phyloP scores from a whole-genome alignment of 108 stramenopile genomes.

The Skeletonema marinoi region DNA sequence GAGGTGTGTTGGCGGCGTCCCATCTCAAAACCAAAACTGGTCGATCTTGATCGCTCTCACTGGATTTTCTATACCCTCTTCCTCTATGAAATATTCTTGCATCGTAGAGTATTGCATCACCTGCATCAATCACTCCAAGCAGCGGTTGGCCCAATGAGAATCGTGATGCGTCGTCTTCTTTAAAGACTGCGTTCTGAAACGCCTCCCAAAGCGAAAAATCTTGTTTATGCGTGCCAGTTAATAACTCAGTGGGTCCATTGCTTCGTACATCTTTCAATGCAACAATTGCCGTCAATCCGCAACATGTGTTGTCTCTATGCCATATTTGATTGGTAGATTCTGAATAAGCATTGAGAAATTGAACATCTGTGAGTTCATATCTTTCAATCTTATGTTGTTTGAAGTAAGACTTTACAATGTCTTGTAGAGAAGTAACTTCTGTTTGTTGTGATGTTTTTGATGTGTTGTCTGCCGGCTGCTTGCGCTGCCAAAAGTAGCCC shows the following conservation, averaged over 20 bases:
- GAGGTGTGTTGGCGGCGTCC: conserved; percentile 35
- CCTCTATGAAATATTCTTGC: conserved; percentile 42
- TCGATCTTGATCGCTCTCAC: not conserved
- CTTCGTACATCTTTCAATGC: conserved; percentile 36
- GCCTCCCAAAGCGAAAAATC: conserved; percentile 23
- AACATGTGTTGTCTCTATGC: conserved; percentile 35
- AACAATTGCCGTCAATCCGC: conserved; percentile 37
- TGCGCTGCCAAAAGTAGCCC: not conserved
- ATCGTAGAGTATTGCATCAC: conserved; percentile 35
- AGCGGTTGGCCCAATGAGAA: not conserved
- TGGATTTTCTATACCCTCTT: conserved; percentile 13
- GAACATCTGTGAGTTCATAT: conserved; percentile 34
- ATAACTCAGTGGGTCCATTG: conserved; percentile 42
- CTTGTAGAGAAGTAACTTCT: conserved; percentile 1
- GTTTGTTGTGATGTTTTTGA: not conserved
- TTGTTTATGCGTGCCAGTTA: conserved; percentile 20
- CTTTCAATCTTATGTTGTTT: conserved; percentile 21
- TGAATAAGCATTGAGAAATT: conserved; percentile 40
- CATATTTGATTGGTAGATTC: conserved; percentile 42
- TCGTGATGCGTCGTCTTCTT: not conserved
- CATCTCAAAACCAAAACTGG: conserved; percentile 42
- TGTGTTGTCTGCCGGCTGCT: not conserved
- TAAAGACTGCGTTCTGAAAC: not conserved
- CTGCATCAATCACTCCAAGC: conserved; percentile 33
- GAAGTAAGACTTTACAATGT: conserved; percentile 35